A percentile compares a stretch with the other conserved stretches of the same genome.
These are phyloP conservation scores for Salix udensis DNA, from an alignment of 345 rosid genomes.

Conservation along the genomic window DNA sequence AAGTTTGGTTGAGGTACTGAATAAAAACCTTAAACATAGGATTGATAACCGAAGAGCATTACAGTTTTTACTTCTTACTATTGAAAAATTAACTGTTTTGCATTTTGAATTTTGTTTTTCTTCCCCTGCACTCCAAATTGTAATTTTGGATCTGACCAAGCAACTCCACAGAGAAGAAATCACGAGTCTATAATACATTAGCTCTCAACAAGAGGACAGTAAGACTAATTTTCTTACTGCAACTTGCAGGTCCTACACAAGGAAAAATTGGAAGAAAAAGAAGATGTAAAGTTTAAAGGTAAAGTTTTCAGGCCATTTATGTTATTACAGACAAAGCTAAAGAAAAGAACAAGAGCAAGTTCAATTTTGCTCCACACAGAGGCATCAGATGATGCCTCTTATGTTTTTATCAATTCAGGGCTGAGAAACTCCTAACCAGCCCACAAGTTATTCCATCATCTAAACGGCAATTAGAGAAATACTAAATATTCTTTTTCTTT, in stretches of 20 bases:
- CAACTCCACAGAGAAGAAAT: slow-evolving; percentile 3
- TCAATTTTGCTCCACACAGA: not conserved
- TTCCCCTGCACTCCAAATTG: not conserved
- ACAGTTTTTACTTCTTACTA: not conserved
- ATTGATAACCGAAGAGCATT: not conserved
- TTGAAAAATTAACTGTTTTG: not conserved
- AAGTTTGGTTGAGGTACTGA: slow-evolving; percentile 65
- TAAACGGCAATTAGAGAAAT: not conserved
- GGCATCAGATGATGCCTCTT: not conserved
- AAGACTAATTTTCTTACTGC: slow-evolving; percentile 15
- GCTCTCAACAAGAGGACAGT: slow-evolving; percentile 5
- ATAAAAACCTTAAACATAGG: slow-evolving; percentile 11
- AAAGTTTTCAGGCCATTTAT: slow-evolving; percentile 9
- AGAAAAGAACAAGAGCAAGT: not conserved
- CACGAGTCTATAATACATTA: not conserved
- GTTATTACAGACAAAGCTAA: not conserved
- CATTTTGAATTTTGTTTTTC: not conserved
- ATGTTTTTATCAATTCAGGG: not conserved
- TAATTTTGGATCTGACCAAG: not conserved
- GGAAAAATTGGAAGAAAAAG: slow-evolving; percentile 37
- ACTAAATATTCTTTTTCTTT: not conserved
- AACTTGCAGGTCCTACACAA: slow-evolving; percentile 53
- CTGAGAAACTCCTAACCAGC: not conserved
- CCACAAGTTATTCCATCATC: not conserved
- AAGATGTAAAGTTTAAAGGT: slow-evolving; percentile 36